Evolutionary conservation across 2,329 filamentous ascomycete genomes (phyloP), one percentile per base, ranked within the genome.

Genomic region (Gnomoniopsis sp.): DNA sequence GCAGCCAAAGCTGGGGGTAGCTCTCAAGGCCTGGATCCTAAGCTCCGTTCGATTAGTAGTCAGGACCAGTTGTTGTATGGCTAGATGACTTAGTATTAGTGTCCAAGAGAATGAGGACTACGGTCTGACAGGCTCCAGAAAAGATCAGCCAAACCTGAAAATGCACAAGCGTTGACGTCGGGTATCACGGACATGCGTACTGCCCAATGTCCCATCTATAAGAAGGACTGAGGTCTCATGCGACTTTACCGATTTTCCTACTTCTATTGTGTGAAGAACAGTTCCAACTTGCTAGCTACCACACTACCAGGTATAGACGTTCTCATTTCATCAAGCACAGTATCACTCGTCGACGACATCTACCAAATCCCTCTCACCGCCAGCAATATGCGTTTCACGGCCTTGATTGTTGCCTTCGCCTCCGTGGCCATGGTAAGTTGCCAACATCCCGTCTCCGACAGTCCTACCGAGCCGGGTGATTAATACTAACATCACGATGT

Each of bases 371-470:
- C 30, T 15, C n/a, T 44, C n/a, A 23, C 7, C 23, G 49, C 49
- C n/a, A 22, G 52, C 69, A 78, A 64, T 51, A 84, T 84, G 82
- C 83, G 79, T 74, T 72, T 80, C 71, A 66, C 75, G 52, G 61
- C 74, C 47, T 55, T 73, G 54, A 63, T 75, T 44, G 64, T 71
- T 62, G 67, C 71, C 62, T 64, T 72, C 52, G 64, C 80, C 51
- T 50, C 59, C 14, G 3, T 43, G 56, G 59, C 44, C 23, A 52
- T 61, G 59, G 59, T 61, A 55, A 4, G 55, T n/a, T 8, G n/a
- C n/a, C n/a, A n/a, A n/a, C n/a, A n/a, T n/a, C n/a, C n/a, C n/a
- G n/a, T n/a, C n/a, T n/a, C n/a, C n/a, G n/a, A n/a, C n/a, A n/a
- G n/a, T n/a, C n/a, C n/a, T n/a, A n/a, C n/a, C n/a, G n/a, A n/a